Conservation (phyloP, 2,329 filamentous ascomycete species). For the Claviceps pazoutovae region DNA sequence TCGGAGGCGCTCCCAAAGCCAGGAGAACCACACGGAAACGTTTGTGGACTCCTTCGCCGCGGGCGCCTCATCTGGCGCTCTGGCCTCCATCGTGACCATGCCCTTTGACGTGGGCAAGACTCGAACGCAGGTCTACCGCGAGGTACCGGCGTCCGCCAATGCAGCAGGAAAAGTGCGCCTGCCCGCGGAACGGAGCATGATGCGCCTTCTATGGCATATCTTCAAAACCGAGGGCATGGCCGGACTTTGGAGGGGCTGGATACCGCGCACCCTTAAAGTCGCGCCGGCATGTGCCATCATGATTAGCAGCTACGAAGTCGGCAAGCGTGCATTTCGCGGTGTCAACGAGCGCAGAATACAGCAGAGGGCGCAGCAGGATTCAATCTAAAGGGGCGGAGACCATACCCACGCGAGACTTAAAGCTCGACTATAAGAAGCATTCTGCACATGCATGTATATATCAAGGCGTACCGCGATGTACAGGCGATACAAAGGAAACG, state of each 20-base stretch:
- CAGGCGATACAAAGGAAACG: not conserved
- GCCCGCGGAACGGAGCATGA: constrained; percentile 68
- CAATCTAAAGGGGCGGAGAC: not conserved
- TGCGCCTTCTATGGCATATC: constrained; percentile 77
- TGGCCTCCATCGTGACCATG: constrained; percentile 79
- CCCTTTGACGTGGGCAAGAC: constrained; percentile 98
- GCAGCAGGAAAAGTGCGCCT: constrained; percentile 23
- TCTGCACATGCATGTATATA: not conserved
- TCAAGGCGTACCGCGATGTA: not conserved
- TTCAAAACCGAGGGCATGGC: constrained; percentile 68
- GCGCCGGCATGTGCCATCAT: constrained; percentile 96
- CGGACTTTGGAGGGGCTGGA: constrained; percentile 85
- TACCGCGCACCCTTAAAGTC: constrained; percentile 82
- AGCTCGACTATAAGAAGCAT: no score
- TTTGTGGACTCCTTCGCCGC: constrained; percentile 83
- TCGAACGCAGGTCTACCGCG: constrained; percentile 68
- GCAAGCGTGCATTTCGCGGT: constrained; percentile 71
- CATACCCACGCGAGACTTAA: no score
- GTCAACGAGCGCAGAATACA: constrained; percentile 44
- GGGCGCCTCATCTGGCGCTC: constrained; percentile 67
- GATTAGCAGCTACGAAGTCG: constrained; percentile 96
- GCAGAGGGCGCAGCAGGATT: not conserved
- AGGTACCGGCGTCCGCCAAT: constrained; percentile 24
- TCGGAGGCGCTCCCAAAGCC: constrained; percentile 43
- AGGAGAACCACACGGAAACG: constrained; percentile 60